Percentiles rank a stretch among this genome's conserved stretches.
Evolutionary conservation across 352 stramenopile species (phyloP).

Genomic region (Globisporangium splendens): DNA sequence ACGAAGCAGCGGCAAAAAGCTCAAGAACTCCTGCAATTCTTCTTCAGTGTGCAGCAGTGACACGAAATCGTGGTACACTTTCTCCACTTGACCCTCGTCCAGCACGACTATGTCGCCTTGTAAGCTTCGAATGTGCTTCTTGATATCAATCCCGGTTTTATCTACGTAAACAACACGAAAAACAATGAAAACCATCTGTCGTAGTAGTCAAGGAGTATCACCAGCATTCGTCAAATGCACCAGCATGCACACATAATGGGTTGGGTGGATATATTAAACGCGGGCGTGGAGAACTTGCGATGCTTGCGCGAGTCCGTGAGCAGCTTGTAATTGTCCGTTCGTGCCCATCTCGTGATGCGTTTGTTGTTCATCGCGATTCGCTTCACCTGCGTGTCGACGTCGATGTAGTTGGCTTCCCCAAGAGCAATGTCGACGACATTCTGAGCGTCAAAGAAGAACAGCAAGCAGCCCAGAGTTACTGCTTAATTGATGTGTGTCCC

Average conservation of each 20-base stretch:
- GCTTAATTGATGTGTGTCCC: too few species aligned
- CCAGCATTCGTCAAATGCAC: not conserved
- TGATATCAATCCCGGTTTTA: constrained; percentile 76
- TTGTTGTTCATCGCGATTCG: constrained; percentile 84
- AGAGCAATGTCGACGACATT: constrained; percentile 80
- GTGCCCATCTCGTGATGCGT: constrained; percentile 83
- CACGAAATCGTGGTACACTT: constrained; percentile 81
- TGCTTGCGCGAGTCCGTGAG: constrained; percentile 60
- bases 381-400: constrained; percentile 62
- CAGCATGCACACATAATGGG: constrained; percentile 25
- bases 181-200: constrained; percentile 12
- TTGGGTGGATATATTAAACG: constrained; percentile 86
- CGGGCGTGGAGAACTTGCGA: constrained; percentile 43
- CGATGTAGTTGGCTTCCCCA: constrained; percentile 76
- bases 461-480: too few species aligned
- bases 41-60: constrained; percentile 65
- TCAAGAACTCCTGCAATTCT: constrained; percentile 84
- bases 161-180: constrained; percentile 61
- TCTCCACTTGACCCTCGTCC: constrained; percentile 76
- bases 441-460: constrained; percentile 11
- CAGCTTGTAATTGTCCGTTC: constrained; percentile 83
- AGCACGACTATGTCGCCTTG: constrained; percentile 71
- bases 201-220: constrained; percentile 40
- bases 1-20: constrained; percentile 70
- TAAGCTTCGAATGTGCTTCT: constrained; percentile 75